Base-by-base conservation (phyloP, 768 basidiomycete species). In the Rhizopogon vinicolor region DNA sequence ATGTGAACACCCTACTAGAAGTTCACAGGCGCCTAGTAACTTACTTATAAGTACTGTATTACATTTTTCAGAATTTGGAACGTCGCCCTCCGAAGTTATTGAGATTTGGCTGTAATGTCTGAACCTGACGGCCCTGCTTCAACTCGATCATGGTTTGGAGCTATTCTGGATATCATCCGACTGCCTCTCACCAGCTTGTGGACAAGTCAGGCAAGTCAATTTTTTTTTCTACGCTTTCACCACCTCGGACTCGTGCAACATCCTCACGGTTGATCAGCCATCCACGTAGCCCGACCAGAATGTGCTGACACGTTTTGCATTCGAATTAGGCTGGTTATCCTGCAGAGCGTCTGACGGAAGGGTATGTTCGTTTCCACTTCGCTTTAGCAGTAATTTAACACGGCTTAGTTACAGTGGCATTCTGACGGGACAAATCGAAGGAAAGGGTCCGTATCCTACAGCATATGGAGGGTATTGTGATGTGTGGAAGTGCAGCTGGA, bases 401-500 rank as follows among this genome's bases (percentile, higher is more conserved):
- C 14, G 8, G 18, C 37, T 6, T 14, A 37, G 3, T 22, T 22
- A 41, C 53, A 50, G 44, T 18, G 56, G 54, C 41, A 51, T 63
- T 18, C 54, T 57, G 31, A 57, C 56, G 29, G 54, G 37, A 22
- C 41, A 57, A 39, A 39, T 57, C 25, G 29, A 10, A 13, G 42
- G 48, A 16, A 55, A 45, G 22, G 57, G 41, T 22, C 12, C 55
- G 3, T 56, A 51, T 40, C 49, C 57, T 13, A 45, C 43, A 41
- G 33, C 54, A 9, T 41, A 55, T 12, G 56, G 56, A 31, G 54
- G 44, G 22, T 57, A 48, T 37, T 45, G 46, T 44, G 57, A 58
- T 25, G 49, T 58, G 7, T 58, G 57, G 57, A 58, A 51, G 45
- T 58, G 57, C 13, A 65, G 58, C 39, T 65, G 59, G 62, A 46